These are phyloP conservation scores for Neopestalotiopsis rosae DNA, from an alignment of 2,329 filamentous ascomycete species.

Conservation along the genomic window DNA sequence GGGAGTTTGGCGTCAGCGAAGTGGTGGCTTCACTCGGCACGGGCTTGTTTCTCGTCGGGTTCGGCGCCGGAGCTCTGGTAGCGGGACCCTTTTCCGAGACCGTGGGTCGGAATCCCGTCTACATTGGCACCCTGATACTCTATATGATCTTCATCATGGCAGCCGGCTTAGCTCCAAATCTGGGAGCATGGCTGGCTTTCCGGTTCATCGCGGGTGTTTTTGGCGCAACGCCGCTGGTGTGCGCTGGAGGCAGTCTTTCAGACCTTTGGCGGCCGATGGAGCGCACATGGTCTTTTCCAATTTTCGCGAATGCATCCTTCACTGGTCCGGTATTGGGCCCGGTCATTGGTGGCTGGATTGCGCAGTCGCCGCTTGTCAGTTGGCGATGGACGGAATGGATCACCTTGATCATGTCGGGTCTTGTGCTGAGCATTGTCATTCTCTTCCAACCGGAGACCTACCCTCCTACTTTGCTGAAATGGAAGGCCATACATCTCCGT, in stretches of 20 bases:
- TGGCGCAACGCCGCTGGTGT: constrained; percentile 49
- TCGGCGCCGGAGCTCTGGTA: constrained; percentile 42
- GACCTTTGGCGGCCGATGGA: constrained; percentile 42
- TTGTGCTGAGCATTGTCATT: constrained; percentile 25
- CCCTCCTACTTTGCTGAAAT: constrained; percentile 32
- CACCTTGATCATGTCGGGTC: constrained; percentile 31
- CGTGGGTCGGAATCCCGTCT: constrained; percentile 44
- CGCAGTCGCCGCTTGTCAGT: constrained; percentile 18
- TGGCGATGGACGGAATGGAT: constrained; percentile 46
- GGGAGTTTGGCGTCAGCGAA: constrained; percentile 22
- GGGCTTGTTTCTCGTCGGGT: constrained; percentile 43
- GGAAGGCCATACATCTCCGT: constrained; percentile 33
- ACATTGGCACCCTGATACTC: constrained; percentile 34
- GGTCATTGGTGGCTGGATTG: constrained; percentile 32
- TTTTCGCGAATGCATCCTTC: constrained; percentile 31
- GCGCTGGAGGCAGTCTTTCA: constrained; percentile 47
- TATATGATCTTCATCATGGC: constrained; percentile 42
- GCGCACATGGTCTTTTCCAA: constrained; percentile 28
- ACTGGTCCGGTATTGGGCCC: constrained; percentile 34
- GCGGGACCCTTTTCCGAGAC: constrained; percentile 45
- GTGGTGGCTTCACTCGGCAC: constrained; percentile 25
- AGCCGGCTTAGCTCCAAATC: constrained; percentile 47
- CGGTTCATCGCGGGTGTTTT: constrained; percentile 53
- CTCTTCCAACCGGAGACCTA: constrained; percentile 38
- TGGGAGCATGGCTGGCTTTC: constrained; percentile 49